Evolutionary conservation across 2,329 filamentous ascomycete genomes (phyloP).

Genomic region (Aspergillus sp.): DNA sequence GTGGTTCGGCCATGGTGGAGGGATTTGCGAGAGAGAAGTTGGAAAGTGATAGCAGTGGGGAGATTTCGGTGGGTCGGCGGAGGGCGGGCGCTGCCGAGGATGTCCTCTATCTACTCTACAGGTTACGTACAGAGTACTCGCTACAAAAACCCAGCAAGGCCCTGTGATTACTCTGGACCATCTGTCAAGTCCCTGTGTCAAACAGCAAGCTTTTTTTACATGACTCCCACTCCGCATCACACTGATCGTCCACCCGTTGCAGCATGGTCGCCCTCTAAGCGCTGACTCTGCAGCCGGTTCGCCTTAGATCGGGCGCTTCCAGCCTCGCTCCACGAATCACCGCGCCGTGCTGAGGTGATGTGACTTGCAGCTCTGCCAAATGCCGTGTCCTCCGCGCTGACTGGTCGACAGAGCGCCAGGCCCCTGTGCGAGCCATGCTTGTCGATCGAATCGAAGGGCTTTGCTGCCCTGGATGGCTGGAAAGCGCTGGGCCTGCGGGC

Average conservation of each 20-base stretch:
- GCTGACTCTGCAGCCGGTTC: conserved; percentile 16
- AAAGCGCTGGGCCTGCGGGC: conserved; percentile 14
- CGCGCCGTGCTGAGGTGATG: conserved; percentile 17
- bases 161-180: too few relatives aligned
- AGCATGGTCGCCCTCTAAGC: conserved; percentile 13
- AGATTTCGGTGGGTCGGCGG: too few relatives aligned
- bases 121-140: too few relatives aligned
- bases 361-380: conserved; percentile 23
- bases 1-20: too few relatives aligned
- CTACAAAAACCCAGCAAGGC: too few relatives aligned
- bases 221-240: conserved; percentile 1
- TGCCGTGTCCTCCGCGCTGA: conserved; percentile 3
- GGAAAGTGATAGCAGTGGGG: too few relatives aligned
- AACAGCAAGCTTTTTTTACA: background rate
- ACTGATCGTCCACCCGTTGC: conserved; percentile 2
- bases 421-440: conserved; percentile 6
- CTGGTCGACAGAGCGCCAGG: background rate
- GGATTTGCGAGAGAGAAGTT: too few relatives aligned
- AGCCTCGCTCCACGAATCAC: conserved; percentile 19
- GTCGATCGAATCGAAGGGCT: conserved; percentile 5
- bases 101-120: too few relatives aligned
- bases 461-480: conserved; percentile 6
- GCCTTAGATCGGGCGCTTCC: conserved; percentile 23
- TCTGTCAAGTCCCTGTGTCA: background rate
- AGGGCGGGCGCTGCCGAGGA: too few relatives aligned